Conservation (phyloP, 208 protist species). For the Acanthamoeba royreba region DNA sequence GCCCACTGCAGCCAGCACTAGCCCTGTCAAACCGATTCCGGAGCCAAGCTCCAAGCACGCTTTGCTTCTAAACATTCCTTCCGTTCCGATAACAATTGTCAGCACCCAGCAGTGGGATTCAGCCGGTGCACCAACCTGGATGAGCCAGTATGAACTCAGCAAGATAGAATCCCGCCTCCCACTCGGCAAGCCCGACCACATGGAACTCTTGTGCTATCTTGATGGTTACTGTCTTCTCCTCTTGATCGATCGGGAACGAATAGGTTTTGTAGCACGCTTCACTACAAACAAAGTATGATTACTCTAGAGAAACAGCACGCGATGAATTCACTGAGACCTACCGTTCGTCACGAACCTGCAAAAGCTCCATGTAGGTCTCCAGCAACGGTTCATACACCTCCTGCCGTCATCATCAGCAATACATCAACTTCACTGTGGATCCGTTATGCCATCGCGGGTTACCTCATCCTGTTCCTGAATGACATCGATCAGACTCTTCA, state of each 20-base stretch:
- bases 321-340: background rate
- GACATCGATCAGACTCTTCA: background rate
- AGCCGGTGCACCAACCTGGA: too few species aligned
- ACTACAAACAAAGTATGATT: background rate
- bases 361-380: conserved; percentile 10
- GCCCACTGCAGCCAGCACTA: background rate
- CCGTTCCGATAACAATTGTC: background rate
- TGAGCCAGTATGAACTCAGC: background rate
- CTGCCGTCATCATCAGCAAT: background rate
- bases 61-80: background rate
- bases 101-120: background rate
- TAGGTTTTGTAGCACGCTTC: conserved; percentile 22
- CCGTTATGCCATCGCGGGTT: too few species aligned
- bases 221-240: conserved; percentile 10
- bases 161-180: conserved; percentile 9
- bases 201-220: conserved; percentile 13
- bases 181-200: background rate
- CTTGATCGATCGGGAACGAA: background rate
- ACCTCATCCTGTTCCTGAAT: background rate
- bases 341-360: background rate
- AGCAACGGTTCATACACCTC: conserved; percentile 11
- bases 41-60: background rate
- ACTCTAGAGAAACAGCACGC: too few species aligned
- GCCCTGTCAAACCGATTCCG: background rate
- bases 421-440: too few species aligned